phyloP scores from a whole-genome alignment of 2,329 filamentous ascomycete species.

The Lecanicillium sp. region DNA sequence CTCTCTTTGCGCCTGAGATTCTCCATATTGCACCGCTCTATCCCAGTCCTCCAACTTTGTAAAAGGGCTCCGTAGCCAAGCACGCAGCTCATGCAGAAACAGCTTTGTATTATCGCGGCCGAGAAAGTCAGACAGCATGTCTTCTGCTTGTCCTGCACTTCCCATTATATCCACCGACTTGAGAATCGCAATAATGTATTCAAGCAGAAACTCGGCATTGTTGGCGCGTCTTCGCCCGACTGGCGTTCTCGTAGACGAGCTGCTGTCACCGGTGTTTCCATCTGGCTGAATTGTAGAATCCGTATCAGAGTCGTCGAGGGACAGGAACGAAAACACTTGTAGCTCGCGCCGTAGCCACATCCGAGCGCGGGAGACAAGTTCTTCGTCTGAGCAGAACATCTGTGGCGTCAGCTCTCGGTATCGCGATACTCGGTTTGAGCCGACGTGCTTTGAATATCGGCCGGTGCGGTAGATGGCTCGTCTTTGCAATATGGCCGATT shows the following conservation, averaged over 20 bases:
- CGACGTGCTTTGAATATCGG: slow-evolving; percentile 73
- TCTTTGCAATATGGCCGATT: slow-evolving; percentile 35
- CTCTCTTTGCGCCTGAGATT: background rate
- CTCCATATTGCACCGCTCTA: slow-evolving; percentile 61
- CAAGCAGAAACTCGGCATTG: slow-evolving; percentile 76
- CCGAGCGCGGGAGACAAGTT: slow-evolving; percentile 67
- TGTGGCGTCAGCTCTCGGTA: slow-evolving; percentile 67
- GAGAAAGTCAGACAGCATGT: slow-evolving; percentile 69
- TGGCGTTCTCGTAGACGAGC: slow-evolving; percentile 9
- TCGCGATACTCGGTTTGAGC: slow-evolving; percentile 67
- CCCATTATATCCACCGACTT: slow-evolving; percentile 77
- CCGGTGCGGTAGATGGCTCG: slow-evolving; percentile 64
- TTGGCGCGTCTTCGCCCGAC: slow-evolving; percentile 35
- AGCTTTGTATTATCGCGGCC: slow-evolving; percentile 64
- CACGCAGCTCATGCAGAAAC: slow-evolving; percentile 77
- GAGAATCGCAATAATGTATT: slow-evolving; percentile 77
- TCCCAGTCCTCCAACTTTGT: slow-evolving; percentile 70
- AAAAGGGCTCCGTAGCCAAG: slow-evolving; percentile 78
- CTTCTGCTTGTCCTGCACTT: slow-evolving; percentile 69
- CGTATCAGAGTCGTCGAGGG: slow-evolving; percentile 18
- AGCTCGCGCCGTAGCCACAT: slow-evolving; percentile 80
- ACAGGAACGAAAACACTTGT: slow-evolving; percentile 70
- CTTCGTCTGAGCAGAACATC: slow-evolving; percentile 53
- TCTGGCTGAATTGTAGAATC: background rate
- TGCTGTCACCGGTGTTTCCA: slow-evolving; percentile 1